These are phyloP conservation scores for Ulota crispa DNA, from an alignment of 225 moss, liverwort and hornwort genomes.

Conservation along the genomic window DNA sequence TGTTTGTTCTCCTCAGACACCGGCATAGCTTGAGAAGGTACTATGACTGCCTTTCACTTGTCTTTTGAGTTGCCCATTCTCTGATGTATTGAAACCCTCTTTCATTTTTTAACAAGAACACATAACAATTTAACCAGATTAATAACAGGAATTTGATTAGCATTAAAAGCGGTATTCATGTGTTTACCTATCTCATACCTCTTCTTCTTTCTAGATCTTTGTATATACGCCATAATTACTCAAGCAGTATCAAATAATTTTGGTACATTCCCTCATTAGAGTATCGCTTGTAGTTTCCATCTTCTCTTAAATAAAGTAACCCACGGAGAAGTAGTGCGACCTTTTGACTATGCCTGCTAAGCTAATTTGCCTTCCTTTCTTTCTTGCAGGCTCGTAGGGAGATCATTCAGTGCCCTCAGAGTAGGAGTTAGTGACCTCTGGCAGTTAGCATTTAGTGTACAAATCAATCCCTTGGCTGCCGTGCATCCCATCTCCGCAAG, in stretches of 20 bases:
- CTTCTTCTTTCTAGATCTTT: background rate
- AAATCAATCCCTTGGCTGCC: conserved; percentile 95
- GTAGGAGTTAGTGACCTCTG: conserved; percentile 70
- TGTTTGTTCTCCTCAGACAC: conserved; percentile 59
- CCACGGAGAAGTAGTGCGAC: background rate
- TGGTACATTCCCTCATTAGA: background rate
- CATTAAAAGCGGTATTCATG: background rate
- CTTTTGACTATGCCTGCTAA: background rate
- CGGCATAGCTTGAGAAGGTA: conserved; percentile 58
- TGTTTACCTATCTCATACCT: background rate
- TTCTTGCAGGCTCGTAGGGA: conserved; percentile 48
- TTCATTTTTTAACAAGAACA: background rate
- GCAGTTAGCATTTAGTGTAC: conserved; percentile 92
- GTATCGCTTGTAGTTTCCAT: background rate
- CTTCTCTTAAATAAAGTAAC: background rate
- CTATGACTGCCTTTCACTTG: conserved; percentile 1
- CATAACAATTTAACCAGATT: background rate
- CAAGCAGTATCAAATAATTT: background rate
- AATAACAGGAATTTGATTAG: background rate
- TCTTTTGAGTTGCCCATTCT: background rate
- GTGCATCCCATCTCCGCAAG: conserved; percentile 53
- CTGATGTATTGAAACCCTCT: background rate
- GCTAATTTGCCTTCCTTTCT: conserved; percentile 11
- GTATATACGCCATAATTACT: background rate
- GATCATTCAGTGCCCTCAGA: conserved; percentile 47